Conservation (phyloP, 331 rosid genomes). For the Quercus phellos region DNA sequence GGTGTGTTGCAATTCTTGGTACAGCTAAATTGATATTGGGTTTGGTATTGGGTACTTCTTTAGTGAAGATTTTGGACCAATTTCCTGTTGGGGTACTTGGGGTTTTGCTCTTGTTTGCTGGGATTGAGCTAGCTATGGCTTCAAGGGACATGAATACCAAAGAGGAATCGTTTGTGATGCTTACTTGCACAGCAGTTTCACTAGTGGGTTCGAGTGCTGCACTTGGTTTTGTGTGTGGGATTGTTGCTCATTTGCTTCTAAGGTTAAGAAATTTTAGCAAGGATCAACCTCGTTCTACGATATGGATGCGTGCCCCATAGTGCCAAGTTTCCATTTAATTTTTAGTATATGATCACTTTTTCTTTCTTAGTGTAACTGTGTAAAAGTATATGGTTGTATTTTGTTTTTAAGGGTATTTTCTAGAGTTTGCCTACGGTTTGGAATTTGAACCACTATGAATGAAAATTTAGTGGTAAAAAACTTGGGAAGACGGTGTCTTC, state of each 20-base stretch:
- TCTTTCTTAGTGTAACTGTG: no score
- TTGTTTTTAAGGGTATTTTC: no score
- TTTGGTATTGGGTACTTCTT: conserved; percentile 56
- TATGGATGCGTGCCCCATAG: conserved; percentile 25
- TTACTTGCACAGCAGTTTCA: conserved; percentile 61
- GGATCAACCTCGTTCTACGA: conserved; percentile 15
- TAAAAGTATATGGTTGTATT: no score
- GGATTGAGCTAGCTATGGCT: conserved; percentile 80
- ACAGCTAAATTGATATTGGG: conserved; percentile 57
- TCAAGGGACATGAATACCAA: conserved; percentile 65
- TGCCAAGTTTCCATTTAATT: no score
- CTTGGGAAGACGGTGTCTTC: no score
- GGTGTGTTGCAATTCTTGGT: conserved; percentile 80
- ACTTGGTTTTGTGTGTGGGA: conserved; percentile 64
- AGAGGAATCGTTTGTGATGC: conserved; percentile 63
- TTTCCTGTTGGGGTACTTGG: conserved; percentile 79
- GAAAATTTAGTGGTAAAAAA: no score
- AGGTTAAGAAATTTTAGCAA: conserved; percentile 37
- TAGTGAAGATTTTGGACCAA: conserved; percentile 48
- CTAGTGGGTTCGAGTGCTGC: conserved; percentile 85
- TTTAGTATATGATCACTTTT: no score
- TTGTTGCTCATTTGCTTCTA: conserved; percentile 37
- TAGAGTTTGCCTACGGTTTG: no score
- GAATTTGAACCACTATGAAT: no score
- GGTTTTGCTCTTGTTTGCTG: conserved; percentile 67